Evolutionary conservation across 129 eudicot genomes (phyloP).

Genomic region (Tagetes patula): DNA sequence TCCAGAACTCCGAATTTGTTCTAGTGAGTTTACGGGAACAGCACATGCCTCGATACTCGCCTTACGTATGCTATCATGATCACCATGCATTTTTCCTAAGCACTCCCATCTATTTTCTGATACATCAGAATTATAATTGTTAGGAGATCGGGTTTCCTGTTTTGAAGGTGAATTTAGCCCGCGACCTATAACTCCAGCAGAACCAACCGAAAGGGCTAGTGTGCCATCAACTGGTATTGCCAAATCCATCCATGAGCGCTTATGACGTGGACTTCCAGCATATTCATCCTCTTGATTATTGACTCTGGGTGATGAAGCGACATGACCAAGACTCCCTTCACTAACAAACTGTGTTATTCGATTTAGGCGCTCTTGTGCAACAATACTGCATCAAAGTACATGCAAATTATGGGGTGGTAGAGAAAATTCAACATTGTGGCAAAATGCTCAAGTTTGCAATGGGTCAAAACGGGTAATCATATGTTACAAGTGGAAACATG

Average conservation of each 20-base stretch:
- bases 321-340: slow-evolving; percentile 50
- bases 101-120: slow-evolving; percentile 45
- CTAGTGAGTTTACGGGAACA: slow-evolving; percentile 33
- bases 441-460: not conserved
- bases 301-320: slow-evolving; percentile 39
- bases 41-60: slow-evolving; percentile 41
- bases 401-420: slow-evolving; percentile 15
- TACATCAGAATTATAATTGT: slow-evolving; percentile 37
- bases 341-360: slow-evolving; percentile 80
- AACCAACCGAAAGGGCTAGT: slow-evolving; percentile 34
- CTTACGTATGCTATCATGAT: slow-evolving; percentile 37
- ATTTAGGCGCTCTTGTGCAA: slow-evolving; percentile 85
- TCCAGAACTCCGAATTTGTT: slow-evolving; percentile 49
- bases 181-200: slow-evolving; percentile 62
- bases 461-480: not conserved
- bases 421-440: slow-evolving; percentile 15
- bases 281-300: slow-evolving; percentile 35
- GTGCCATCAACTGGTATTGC: slow-evolving; percentile 79
- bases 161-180: slow-evolving; percentile 47
- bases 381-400: slow-evolving; percentile 58
- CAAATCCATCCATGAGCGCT: slow-evolving; percentile 65
- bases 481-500: not conserved
- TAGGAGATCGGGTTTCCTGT: slow-evolving; percentile 37
- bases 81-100: slow-evolving; percentile 34
- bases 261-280: slow-evolving; percentile 34